Evolutionary conservation across 2,329 filamentous ascomycete genomes (phyloP).

Genomic region (Pseudocercospora vitis): DNA sequence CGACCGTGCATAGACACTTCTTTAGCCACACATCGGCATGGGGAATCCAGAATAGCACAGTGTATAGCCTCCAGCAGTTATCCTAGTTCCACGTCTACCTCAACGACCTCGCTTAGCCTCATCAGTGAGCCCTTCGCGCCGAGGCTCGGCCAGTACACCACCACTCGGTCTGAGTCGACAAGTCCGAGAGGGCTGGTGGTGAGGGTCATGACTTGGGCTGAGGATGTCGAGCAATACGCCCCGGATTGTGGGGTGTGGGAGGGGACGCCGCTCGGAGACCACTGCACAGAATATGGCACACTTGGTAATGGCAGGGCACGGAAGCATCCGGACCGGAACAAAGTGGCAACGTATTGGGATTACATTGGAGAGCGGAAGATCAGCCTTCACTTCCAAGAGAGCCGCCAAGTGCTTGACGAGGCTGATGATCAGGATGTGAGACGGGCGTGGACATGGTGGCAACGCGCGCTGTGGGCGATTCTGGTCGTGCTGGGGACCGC

Average conservation of each 20-base stretch:
- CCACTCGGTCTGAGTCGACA: not conserved
- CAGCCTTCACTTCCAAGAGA: not conserved
- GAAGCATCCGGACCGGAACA: not conserved
- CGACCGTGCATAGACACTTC: not conserved
- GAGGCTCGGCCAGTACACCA: not conserved
- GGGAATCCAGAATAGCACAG: not conserved
- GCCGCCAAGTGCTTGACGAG: too few species aligned
- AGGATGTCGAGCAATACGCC: not conserved
- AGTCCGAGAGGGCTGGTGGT: not conserved
- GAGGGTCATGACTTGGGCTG: constrained; percentile 3
- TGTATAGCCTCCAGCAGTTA: not conserved
- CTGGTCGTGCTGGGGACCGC: not conserved
- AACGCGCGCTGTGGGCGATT: not conserved
- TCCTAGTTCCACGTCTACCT: not conserved
- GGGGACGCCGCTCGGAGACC: not conserved
- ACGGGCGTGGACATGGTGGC: not conserved
- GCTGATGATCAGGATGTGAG: not conserved
- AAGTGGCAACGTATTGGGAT: not conserved
- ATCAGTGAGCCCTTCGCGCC: not conserved
- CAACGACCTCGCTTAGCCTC: not conserved
- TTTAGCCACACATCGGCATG: not conserved
- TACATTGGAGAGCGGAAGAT: not conserved
- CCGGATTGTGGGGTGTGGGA: not conserved
- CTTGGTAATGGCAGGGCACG: not conserved
- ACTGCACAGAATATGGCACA: not conserved